Percentiles rank a stretch among this genome's conserved stretches.
phyloP scores from a whole-genome alignment of 2,329 filamentous ascomycete species.

The Penicillium frequentans region DNA sequence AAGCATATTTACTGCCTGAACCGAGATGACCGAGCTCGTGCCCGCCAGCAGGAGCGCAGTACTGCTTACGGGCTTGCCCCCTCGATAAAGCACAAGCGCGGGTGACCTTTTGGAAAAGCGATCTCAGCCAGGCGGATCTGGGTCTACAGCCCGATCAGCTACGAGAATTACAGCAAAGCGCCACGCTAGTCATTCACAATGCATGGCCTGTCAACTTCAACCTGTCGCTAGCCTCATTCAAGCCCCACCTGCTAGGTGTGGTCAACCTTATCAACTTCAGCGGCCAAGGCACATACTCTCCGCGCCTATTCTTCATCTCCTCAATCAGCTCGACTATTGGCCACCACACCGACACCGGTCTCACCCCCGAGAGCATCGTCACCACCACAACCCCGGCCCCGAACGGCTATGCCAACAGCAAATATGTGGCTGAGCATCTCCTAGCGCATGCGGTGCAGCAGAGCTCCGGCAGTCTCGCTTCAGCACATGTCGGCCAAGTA shows the following conservation, averaged over 20 bases:
- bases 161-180: constrained; percentile 16
- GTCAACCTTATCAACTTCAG: constrained; percentile 27
- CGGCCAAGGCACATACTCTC: constrained; percentile 6
- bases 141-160: constrained; percentile 27
- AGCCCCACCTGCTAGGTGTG: constrained; percentile 13
- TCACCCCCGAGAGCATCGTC: constrained; percentile 21
- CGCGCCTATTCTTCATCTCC: constrained; percentile 29
- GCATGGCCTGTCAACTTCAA: constrained; percentile 37
- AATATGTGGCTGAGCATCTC: constrained; percentile 46
- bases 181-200: constrained; percentile 37
- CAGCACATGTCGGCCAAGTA: too few relatives aligned
- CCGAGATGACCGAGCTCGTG: constrained; percentile 8
- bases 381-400: constrained; percentile 29
- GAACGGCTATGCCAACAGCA: constrained; percentile 37
- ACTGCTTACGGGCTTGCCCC: background rate
- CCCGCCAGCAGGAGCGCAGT: background rate
- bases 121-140: constrained; percentile 12
- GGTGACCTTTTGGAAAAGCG: background rate
- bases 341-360: constrained; percentile 7
- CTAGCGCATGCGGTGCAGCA: constrained; percentile 32
- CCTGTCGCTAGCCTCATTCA: constrained; percentile 10
- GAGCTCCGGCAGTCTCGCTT: background rate
- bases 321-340: constrained; percentile 27
- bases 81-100: background rate
- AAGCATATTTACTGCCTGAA: constrained; percentile 31